phyloP scores from a whole-genome alignment of 2,329 filamentous ascomycete species.

The Phialophora macrospora region DNA sequence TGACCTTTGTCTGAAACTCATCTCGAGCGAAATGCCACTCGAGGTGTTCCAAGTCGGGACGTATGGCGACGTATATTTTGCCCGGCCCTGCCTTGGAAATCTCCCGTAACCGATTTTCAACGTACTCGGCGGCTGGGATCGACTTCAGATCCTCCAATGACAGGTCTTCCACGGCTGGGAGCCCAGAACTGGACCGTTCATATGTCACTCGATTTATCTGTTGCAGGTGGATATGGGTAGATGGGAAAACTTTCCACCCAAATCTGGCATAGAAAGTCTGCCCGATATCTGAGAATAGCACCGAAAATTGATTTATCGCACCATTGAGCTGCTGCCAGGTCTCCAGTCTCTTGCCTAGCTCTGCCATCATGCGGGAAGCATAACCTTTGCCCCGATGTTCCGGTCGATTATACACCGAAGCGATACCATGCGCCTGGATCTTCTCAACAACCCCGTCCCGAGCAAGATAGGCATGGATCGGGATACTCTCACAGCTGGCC shows the following conservation, averaged over 20 bases:
- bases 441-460: conserved; percentile 56
- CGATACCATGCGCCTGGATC: conserved; percentile 70
- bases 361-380: conserved; percentile 73
- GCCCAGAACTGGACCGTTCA: conserved; percentile 32
- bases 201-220: conserved; percentile 43
- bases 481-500: conserved; percentile 63
- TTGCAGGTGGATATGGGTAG: conserved; percentile 71
- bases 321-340: conserved; percentile 56
- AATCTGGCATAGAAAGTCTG: conserved; percentile 77
- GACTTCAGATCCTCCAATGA: conserved; percentile 54
- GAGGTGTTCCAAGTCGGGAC: conserved; percentile 70
- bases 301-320: conserved; percentile 66
- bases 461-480: conserved; percentile 52
- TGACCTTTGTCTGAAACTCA: conserved; percentile 71
- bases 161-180: conserved; percentile 44
- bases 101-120: conserved; percentile 61
- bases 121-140: conserved; percentile 60
- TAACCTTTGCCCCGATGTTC: conserved; percentile 74
- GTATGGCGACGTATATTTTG: conserved; percentile 66
- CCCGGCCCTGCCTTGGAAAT: conserved; percentile 48
- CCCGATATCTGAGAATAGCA: conserved; percentile 86
- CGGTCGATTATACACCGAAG: conserved; percentile 76
- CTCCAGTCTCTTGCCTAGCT: conserved; percentile 63
- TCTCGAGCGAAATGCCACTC: conserved; percentile 82
- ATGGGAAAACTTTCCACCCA: conserved; percentile 78